Evolutionary conservation across 2,329 filamentous ascomycete species (phyloP).

Genomic region (Hortaea werneckii): DNA sequence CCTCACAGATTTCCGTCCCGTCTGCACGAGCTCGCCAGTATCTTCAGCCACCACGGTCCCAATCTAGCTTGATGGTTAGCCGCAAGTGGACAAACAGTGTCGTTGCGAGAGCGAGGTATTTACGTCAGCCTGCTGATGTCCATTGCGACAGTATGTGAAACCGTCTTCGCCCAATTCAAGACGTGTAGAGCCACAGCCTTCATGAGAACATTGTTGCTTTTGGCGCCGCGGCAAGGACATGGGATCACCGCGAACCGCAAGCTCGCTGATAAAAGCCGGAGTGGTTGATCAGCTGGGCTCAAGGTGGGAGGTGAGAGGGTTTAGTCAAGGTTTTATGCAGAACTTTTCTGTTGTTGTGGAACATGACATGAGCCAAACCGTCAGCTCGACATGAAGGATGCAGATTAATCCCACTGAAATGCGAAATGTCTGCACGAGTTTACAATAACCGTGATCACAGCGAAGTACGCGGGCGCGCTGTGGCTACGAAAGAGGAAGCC

Average conservation of each 20-base stretch:
- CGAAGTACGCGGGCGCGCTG: no score
- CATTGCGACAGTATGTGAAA: slow-evolving; percentile 67
- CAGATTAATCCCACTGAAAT: no score
- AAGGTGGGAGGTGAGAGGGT: no score
- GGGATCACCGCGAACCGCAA: background rate
- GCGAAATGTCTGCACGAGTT: no score
- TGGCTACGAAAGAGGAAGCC: no score
- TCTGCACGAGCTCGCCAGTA: slow-evolving; percentile 19
- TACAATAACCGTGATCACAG: no score
- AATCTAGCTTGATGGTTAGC: slow-evolving; percentile 9
- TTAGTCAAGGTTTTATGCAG: no score
- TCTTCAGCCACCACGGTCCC: slow-evolving; percentile 24
- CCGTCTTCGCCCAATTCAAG: slow-evolving; percentile 65
- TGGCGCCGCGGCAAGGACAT: slow-evolving; percentile 13
- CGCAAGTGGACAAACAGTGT: background rate
- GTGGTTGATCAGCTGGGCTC: no score
- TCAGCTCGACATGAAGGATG: no score
- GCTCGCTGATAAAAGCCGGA: no score
- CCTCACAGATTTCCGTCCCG: slow-evolving; percentile 19
- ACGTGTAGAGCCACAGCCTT: slow-evolving; percentile 57
- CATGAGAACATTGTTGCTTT: slow-evolving; percentile 14
- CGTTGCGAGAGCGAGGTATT: slow-evolving; percentile 5
- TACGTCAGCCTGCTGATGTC: slow-evolving; percentile 65
- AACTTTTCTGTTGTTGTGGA: no score
- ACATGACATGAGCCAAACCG: no score